These are phyloP conservation scores for Lithohypha guttulata DNA, from an alignment of 2,329 filamentous ascomycete genomes.

Conservation along the genomic window DNA sequence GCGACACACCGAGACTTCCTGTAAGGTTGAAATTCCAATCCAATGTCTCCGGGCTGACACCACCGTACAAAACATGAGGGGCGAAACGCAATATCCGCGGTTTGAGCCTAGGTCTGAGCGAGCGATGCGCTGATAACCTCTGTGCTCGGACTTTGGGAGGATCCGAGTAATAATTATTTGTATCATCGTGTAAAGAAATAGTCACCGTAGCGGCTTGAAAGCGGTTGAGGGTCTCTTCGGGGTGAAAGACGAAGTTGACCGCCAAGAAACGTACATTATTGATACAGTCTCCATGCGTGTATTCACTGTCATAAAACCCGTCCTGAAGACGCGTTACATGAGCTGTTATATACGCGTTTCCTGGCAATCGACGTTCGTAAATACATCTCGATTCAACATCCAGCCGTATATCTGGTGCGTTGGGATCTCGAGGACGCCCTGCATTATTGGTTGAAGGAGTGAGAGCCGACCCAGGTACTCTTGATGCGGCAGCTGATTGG, in stretches of 20 bases:
- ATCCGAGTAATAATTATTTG: constrained; percentile 8
- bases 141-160: neutral
- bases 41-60: constrained; percentile 37
- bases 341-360: constrained; percentile 39
- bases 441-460: neutral
- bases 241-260: constrained; percentile 41
- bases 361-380: constrained; percentile 39
- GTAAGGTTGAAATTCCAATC: constrained; percentile 40
- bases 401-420: constrained; percentile 29
- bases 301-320: constrained; percentile 35
- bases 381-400: constrained; percentile 34
- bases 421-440: constrained; percentile 23
- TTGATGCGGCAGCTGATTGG: constrained; percentile 6
- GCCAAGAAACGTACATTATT: constrained; percentile 40
- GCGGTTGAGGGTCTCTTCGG: constrained; percentile 34
- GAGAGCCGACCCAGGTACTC: constrained; percentile 1
- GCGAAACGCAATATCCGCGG: constrained; percentile 41
- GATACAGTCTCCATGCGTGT: constrained; percentile 33
- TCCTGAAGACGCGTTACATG: constrained; percentile 42
- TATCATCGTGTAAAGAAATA: constrained; percentile 28
- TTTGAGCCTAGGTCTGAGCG: constrained; percentile 17
- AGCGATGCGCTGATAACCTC: neutral
- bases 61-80: constrained; percentile 39
- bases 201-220: constrained; percentile 39
- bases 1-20: constrained; percentile 37